Evolutionary conservation across 1,139 yeast genomes (phyloP).

Genomic region (Suhomyces terraborum): DNA sequence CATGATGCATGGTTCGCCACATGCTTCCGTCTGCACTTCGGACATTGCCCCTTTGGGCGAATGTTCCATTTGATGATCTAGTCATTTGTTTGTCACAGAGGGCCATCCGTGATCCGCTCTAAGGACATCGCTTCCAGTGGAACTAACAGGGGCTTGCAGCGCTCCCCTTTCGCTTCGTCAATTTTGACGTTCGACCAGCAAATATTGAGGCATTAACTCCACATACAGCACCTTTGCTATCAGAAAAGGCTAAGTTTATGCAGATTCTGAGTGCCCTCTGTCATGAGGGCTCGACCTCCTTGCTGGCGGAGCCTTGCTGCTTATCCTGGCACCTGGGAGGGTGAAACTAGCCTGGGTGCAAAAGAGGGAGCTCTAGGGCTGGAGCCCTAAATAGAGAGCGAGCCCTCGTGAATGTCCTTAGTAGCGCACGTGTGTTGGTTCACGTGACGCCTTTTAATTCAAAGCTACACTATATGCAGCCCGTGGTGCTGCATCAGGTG

Average conservation of each 20-base stretch:
- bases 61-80: neutral
- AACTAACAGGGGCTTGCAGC: neutral
- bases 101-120: neutral
- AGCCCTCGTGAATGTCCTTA: no score
- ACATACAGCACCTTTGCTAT: neutral
- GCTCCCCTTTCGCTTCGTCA: neutral
- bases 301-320: no score
- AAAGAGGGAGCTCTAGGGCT: neutral
- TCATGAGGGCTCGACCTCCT: neutral
- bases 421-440: neutral
- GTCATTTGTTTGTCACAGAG: neutral
- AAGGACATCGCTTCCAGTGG: neutral
- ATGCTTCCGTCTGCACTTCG: neutral
- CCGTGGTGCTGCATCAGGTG: neutral
- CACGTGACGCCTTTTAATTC: no score
- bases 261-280: neutral
- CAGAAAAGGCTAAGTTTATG: neutral
- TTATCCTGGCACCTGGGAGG: neutral
- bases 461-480: no score
- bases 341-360: neutral
- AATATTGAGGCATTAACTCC: neutral
- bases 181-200: neutral
- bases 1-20: neutral
- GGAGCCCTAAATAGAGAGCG: conserved; percentile 6
- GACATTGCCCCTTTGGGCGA: neutral